These are phyloP conservation scores for Coemansia sp. DNA, from an alignment of 192 early-diverging fungal species.

Conservation along the genomic window DNA sequence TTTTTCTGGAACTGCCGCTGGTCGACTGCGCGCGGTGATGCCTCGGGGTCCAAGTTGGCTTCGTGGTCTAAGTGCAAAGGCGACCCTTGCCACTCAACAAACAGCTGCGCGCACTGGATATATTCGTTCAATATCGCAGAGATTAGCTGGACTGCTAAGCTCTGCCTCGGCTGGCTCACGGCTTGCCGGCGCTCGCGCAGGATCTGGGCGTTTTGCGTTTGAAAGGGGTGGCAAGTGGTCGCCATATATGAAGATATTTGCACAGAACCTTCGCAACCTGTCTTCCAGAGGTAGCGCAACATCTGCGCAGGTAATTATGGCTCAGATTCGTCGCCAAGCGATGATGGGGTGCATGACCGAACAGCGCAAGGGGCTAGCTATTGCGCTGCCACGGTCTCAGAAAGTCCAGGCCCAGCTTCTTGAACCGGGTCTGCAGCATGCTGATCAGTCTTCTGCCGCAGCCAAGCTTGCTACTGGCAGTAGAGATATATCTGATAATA, in stretches of 20 bases:
- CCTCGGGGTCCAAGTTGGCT: conserved; percentile 23
- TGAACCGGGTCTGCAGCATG: background rate
- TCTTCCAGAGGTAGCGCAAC: conserved; percentile 9
- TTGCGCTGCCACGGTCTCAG: conserved; percentile 9
- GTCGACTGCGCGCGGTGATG: conserved; percentile 20
- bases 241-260: conserved; percentile 27
- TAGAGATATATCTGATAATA: too few species aligned
- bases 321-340: conserved; percentile 40
- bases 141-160: conserved; percentile 12
- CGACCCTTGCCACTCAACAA: background rate
- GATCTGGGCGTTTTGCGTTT: conserved; percentile 26
- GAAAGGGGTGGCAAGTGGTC: conserved; percentile 45
- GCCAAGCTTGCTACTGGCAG: background rate
- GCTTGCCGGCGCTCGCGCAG: background rate
- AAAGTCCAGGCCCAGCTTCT: background rate
- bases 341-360: conserved; percentile 27
- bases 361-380: conserved; percentile 35
- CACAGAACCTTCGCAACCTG: conserved; percentile 16
- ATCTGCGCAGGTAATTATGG: conserved; percentile 25
- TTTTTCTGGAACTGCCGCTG: conserved; percentile 24
- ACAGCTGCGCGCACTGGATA: conserved; percentile 9
- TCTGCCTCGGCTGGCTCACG: conserved; percentile 1
- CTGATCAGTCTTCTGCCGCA: conserved; percentile 1
- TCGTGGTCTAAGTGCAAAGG: conserved; percentile 7
- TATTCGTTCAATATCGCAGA: conserved; percentile 11